These are phyloP conservation scores for Caloboletus inedulis DNA, from an alignment of 1,284 basidiomycete genomes.

Conservation along the genomic window DNA sequence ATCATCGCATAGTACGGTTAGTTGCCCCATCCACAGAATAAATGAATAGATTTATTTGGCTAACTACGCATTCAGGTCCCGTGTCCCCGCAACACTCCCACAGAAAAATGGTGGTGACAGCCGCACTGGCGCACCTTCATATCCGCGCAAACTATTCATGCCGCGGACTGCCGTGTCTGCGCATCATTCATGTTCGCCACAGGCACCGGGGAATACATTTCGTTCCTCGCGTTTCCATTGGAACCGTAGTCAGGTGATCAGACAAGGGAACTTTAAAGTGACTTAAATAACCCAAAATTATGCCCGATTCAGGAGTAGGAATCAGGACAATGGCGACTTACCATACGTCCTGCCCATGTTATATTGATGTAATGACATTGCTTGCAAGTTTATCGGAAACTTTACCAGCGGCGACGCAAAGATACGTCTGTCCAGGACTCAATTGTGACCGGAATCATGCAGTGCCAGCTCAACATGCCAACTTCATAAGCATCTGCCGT, in stretches of 20 bases:
- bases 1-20: background rate
- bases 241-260: constrained; percentile 22
- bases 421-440: background rate
- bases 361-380: no score
- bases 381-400: background rate
- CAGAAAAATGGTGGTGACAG: constrained; percentile 14
- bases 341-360: no score
- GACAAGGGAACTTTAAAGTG: constrained; percentile 2
- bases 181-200: constrained; percentile 31
- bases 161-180: constrained; percentile 27
- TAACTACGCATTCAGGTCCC: constrained; percentile 7
- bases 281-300: background rate
- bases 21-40: constrained; percentile 8
- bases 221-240: constrained; percentile 27
- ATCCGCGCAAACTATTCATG: constrained; percentile 24
- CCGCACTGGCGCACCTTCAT: constrained; percentile 24
- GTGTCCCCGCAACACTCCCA: constrained; percentile 2
- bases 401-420: background rate
- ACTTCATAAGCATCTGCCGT: background rate
- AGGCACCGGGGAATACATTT: constrained; percentile 30
- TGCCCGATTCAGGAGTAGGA: no score
- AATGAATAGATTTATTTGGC: no score
- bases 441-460: background rate
- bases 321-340: background rate
- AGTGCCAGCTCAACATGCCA: background rate